A percentile compares a stretch with the other conserved stretches of the same genome.
These are phyloP conservation scores for Hypholoma sublateritium DNA, from an alignment of 768 basidiomycete genomes.

Conservation along the genomic window DNA sequence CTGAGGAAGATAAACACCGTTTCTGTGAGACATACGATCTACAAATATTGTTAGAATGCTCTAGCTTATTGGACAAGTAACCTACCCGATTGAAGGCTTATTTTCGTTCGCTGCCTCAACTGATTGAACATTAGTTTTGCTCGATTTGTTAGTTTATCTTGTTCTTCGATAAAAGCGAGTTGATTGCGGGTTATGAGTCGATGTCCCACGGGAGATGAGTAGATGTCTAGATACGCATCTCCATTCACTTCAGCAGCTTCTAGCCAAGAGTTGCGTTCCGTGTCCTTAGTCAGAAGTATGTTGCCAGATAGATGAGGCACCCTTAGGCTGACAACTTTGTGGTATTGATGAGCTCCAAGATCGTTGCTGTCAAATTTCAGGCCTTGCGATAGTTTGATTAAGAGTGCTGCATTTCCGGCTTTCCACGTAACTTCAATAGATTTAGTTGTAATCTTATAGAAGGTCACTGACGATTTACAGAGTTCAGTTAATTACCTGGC, in stretches of 20 bases:
- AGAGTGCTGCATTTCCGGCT: constrained; percentile 51
- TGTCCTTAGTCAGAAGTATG: constrained; percentile 44
- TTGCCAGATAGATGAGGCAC: constrained; percentile 52
- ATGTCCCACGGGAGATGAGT: constrained; percentile 62
- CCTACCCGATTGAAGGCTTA: constrained; percentile 10
- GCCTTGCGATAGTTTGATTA: constrained; percentile 57
- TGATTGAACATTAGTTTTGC: constrained; percentile 51
- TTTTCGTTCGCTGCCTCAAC: constrained; percentile 16
- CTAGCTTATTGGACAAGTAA: not conserved
- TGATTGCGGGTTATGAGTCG: constrained; percentile 51
- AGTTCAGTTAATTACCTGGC: constrained; percentile 4
- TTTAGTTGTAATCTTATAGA: constrained; percentile 66
- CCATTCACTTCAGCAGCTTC: constrained; percentile 56
- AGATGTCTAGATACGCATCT: constrained; percentile 68
- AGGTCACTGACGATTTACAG: constrained; percentile 61
- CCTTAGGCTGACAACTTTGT: constrained; percentile 59
- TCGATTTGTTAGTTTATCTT: constrained; percentile 72
- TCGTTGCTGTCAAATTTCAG: constrained; percentile 73
- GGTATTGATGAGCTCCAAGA: constrained; percentile 64
- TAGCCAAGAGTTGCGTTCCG: constrained; percentile 55
- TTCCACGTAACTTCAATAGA: constrained; percentile 56
- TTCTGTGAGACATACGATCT: constrained; percentile 36
- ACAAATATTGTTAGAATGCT: not conserved
- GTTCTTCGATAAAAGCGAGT: constrained; percentile 60
- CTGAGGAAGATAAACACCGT: constrained; percentile 49